Evolutionary conservation across 148 eudicot genomes (phyloP).

Genomic region (Chenopodium berlandieri): DNA sequence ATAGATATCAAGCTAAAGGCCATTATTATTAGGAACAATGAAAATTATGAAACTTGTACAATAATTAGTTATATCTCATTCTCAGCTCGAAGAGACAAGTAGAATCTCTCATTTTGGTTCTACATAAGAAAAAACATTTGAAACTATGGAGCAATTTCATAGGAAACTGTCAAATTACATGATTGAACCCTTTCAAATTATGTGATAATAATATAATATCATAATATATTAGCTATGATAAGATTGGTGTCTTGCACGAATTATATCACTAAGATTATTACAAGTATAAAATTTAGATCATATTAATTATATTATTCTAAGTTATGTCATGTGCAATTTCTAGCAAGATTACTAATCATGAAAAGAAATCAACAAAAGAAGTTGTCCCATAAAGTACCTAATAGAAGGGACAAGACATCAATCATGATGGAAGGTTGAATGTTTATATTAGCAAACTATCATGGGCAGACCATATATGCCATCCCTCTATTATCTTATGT

Average conservation of each 20-base stretch:
- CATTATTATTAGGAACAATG: not conserved
- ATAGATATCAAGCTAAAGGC: not conserved
- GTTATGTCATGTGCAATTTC: slow-evolving; percentile 22
- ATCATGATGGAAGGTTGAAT: slow-evolving; percentile 8
- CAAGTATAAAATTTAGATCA: not conserved
- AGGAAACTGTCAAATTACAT: not conserved
- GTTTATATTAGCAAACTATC: slow-evolving; percentile 10
- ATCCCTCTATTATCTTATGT: slow-evolving; percentile 4
- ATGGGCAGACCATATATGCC: slow-evolving; percentile 30
- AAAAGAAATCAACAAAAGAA: slow-evolving; percentile 3
- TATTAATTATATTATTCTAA: not conserved
- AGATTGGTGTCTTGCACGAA: slow-evolving; percentile 7
- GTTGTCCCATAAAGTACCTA: slow-evolving; percentile 10
- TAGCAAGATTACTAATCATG: slow-evolving; percentile 17
- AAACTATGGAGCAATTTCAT: not conserved
- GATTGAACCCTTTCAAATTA: not conserved
- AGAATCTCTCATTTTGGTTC: not conserved
- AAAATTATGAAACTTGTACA: too few relatives aligned
- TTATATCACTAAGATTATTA: not conserved
- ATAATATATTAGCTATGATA: not conserved
- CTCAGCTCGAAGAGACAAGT: not conserved
- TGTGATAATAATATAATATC: not conserved
- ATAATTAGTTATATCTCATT: too few relatives aligned
- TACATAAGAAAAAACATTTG: not conserved
- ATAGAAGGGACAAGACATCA: slow-evolving; percentile 19